Evolutionary conservation across 805 yeast genomes (phyloP).

Genomic region (Nakazawaea ambrosiae): DNA sequence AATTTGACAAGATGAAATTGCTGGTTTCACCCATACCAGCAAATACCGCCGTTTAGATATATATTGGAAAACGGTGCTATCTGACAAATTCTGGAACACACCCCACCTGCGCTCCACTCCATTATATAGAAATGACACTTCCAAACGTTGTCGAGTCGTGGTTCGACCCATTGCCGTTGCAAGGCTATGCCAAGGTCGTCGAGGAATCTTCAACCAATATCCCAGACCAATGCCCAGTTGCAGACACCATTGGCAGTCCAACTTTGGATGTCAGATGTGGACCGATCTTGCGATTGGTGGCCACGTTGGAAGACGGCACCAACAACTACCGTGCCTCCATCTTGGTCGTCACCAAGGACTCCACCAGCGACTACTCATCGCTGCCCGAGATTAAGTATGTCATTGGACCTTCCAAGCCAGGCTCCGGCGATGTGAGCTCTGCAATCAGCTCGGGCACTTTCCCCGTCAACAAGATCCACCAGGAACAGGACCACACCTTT

Average conservation of each 20-base stretch:
- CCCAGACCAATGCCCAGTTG: constrained; percentile 9
- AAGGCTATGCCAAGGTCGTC: constrained; percentile 17
- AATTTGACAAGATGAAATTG: too few species aligned
- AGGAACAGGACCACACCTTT: constrained; percentile 35
- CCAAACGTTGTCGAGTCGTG: constrained; percentile 12
- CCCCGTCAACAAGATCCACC: constrained; percentile 36
- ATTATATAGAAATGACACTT: background rate
- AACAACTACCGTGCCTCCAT: constrained; percentile 61
- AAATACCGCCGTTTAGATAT: too few species aligned
- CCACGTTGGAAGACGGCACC: constrained; percentile 44
- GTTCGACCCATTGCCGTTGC: constrained; percentile 23
- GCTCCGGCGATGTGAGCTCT: constrained; percentile 12
- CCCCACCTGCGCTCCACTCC: too few species aligned
- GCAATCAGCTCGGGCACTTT: constrained; percentile 33
- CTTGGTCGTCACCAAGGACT: constrained; percentile 52
- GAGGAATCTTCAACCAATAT: constrained; percentile 8
- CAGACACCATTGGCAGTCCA: constrained; percentile 20
- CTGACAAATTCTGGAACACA: too few species aligned
- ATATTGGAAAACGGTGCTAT: too few species aligned
- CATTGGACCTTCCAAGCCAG: constrained; percentile 25
- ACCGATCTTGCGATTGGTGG: constrained; percentile 66
- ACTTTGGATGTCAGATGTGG: constrained; percentile 56
- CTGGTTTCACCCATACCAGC: too few species aligned
- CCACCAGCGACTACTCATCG: constrained; percentile 15
- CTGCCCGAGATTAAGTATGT: constrained; percentile 26